Evolutionary conservation across 176 grass and related monocot species (phyloP).

Genomic region (Puccinellia tenuiflora): DNA sequence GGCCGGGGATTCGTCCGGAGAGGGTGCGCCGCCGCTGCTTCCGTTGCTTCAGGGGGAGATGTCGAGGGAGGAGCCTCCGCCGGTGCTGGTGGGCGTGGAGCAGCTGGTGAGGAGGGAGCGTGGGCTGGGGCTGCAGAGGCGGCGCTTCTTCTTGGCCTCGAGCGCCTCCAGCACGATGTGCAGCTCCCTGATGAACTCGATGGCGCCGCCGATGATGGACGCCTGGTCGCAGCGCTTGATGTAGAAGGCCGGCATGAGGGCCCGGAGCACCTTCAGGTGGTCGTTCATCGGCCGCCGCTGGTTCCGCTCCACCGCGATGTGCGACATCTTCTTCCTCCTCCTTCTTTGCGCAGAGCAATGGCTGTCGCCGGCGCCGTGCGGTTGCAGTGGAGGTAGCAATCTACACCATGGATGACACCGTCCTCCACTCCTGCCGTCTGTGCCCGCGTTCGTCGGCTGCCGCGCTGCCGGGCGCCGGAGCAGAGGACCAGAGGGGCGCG

Average conservation of each 20-base stretch:
- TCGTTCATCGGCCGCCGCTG: conserved; percentile 93
- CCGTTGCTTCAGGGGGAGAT: background rate
- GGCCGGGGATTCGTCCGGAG: conserved; percentile 60
- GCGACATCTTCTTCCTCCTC: conserved; percentile 47
- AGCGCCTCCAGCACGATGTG: conserved; percentile 66
- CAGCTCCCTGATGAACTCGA: conserved; percentile 94
- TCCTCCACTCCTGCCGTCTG: no score
- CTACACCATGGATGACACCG: no score
- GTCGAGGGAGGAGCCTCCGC: background rate
- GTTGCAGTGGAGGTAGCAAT: no score
- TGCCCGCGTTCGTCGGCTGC: no score
- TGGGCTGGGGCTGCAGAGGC: conserved; percentile 46
- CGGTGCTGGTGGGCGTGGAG: conserved; percentile 10
- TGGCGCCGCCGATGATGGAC: conserved; percentile 88
- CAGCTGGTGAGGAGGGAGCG: conserved; percentile 36
- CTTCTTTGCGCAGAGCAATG: no score
- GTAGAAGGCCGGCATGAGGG: conserved; percentile 77
- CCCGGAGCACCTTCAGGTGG: conserved; percentile 85
- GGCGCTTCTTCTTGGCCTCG: conserved; percentile 75
- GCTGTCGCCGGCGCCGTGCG: no score
- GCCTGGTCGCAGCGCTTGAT: conserved; percentile 92
- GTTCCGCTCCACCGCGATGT: conserved; percentile 96
- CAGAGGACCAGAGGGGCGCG: no score
- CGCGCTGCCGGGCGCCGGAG: no score
- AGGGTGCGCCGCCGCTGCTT: conserved; percentile 36